Base-by-base conservation (phyloP, 2,329 filamentous ascomycete species). In the Parafenestella ontariensis region DNA sequence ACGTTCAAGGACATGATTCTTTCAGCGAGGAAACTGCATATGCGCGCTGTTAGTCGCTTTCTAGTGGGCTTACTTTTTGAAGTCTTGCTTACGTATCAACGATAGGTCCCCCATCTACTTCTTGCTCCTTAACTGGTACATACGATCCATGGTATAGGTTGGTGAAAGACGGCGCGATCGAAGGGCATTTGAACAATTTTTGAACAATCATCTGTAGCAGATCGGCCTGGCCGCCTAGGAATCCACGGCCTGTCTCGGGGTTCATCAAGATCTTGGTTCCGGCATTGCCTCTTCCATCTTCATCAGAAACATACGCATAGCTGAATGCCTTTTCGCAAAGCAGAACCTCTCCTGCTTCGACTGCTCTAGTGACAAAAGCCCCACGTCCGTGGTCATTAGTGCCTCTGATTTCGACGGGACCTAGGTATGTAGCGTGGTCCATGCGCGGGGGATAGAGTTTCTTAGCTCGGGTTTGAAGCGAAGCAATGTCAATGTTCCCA, bases 251-350 rank as follows among this genome's bases (percentile, higher is more conserved):
- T 7, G 69, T 75, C 1, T 73, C 62, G 3, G 67, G 2, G 50
- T 82, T 78, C 15, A 82, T 64, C 40, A 82, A 45, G 0, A 80
- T n/a, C 1, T 50, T 67, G 10, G 58, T 52, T 3, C 63, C 67
- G 8, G 48, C 52, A 18, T 53, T 47, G 1, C 20, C 26, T n/a
- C n/a, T n/a, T n/a, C 23, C 57, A 1, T 33, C 42, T 0, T 59
- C 49, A 3, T 67, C 69, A 3, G 63, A 59, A 39, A 51, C 47
- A 23, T 71, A 79, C 18, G 56, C 71, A 62, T 83, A 76, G 0
- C 68, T 67, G 59, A 85, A 84, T 0, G 83, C 83, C 56, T 86
- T 87, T 54, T 86, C 84, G 42, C 82, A 85, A 10, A 64, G 18
- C 1, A 64, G 11, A 20, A 66, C 23, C 21, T 64, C 61, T 10